phyloP scores from a whole-genome alignment of 176 grass and related monocot species.

The Avena eriantha region DNA sequence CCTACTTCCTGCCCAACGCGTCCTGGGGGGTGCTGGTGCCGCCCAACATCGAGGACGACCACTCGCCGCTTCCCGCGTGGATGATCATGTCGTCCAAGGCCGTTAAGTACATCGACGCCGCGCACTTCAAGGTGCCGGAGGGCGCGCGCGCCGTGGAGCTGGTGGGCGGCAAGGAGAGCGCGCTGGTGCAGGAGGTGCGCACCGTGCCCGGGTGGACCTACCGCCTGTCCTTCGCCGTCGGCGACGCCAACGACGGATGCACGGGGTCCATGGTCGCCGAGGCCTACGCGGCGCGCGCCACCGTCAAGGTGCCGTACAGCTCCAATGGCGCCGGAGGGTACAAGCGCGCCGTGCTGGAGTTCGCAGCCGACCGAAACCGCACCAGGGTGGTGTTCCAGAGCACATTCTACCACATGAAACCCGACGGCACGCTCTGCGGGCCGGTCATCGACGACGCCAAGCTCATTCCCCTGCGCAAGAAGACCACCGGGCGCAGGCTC shows the following conservation, averaged over 20 bases:
- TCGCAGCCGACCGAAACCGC: slow-evolving; percentile 51
- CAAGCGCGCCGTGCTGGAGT: slow-evolving; percentile 79
- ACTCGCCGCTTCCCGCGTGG: slow-evolving; percentile 89
- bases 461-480: slow-evolving; percentile 58
- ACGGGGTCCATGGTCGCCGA: slow-evolving; percentile 72
- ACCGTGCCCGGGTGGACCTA: slow-evolving; percentile 48
- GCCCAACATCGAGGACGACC: slow-evolving; percentile 90
- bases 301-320: slow-evolving; percentile 67
- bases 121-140: slow-evolving; percentile 79
- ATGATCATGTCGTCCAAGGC: slow-evolving; percentile 90
- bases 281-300: slow-evolving; percentile 65
- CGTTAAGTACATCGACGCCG: slow-evolving; percentile 89
- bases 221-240: slow-evolving; percentile 72
- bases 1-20: slow-evolving; percentile 75
- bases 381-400: slow-evolving; percentile 84
- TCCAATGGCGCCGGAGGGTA: slow-evolving; percentile 70
- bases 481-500: slow-evolving; percentile 29
- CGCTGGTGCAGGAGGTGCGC: slow-evolving; percentile 69
- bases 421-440: slow-evolving; percentile 85
- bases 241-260: slow-evolving; percentile 74
- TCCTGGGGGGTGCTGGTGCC: slow-evolving; percentile 85
- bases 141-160: slow-evolving; percentile 83
- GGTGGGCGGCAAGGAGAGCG: slow-evolving; percentile 82
- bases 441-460: slow-evolving; percentile 75
- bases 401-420: slow-evolving; percentile 83